phyloP scores from a whole-genome alignment of 2,329 filamentous ascomycete genomes.

The Aureobasidium sp. region DNA sequence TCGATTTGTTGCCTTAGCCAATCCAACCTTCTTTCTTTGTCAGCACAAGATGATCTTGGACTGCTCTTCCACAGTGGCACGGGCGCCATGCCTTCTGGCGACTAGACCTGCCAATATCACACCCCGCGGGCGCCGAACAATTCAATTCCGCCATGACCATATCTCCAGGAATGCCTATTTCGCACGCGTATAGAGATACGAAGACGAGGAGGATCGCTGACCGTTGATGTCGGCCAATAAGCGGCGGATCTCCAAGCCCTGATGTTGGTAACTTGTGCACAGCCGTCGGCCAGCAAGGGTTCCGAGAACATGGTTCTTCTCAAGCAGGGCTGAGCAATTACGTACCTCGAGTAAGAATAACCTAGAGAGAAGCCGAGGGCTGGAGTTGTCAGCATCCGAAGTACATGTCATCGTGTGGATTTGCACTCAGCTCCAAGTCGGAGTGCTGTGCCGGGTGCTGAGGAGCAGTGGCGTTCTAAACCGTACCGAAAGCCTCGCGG shows the following conservation, averaged over 20 bases:
- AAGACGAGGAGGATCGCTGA: not conserved
- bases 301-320: not conserved
- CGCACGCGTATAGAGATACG: not conserved
- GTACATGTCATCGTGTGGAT: not conserved
- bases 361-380: not conserved
- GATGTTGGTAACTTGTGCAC: not conserved
- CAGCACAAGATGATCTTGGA: not conserved
- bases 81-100: not conserved
- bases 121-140: not conserved
- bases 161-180: not conserved
- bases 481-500: not conserved
- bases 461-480: not conserved
- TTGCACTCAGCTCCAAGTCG: not conserved
- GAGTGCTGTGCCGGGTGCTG: not conserved
- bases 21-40: not conserved
- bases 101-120: not conserved
- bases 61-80: not conserved
- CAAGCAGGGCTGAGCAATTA: constrained; percentile 5
- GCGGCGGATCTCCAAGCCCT: not conserved
- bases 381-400: not conserved
- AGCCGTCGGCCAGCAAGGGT: not conserved
- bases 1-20: not conserved
- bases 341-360: not conserved
- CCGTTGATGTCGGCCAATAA: constrained; percentile 9
- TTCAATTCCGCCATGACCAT: not conserved